Base-by-base conservation (phyloP, 2,329 filamentous ascomycete species). In the Phialophora chinensis region DNA sequence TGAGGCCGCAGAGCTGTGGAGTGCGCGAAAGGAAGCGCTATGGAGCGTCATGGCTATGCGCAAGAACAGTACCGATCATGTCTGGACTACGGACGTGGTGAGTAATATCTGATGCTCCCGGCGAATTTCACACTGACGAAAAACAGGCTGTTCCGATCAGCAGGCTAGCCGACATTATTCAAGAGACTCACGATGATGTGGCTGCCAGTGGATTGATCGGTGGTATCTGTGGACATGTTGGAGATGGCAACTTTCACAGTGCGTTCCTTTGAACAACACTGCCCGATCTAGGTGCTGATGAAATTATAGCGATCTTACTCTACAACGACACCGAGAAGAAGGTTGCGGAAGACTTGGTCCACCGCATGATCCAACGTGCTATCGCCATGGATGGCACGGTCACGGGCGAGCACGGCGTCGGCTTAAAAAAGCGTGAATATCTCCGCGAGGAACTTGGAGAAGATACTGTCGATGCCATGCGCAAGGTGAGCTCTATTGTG, bases 51-150 rank as follows among this genome's bases (percentile, higher is more conserved):
- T 91, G 77, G 87, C 88, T 0, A 86, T 89, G 77, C 84, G 84
- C 66, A 82, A 86, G 57, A 80, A 85, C 27, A 83, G 84, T 0
- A 82, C 83, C 1, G 85, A 90, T 71, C 85, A 84, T 55, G 86
- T 92, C 29, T 93, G 90, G 90, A 91, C 90, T 0, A 94, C 91
- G 0, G 91, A 94, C 74, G 91, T 93, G 23, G 68, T 70, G 57
- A 62, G 68, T 67, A 3, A 33, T 33, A 3, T 25, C 14, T 11
- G 35, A 7, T 14, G 6, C 54, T 5, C 20, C 8, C 10, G 3
- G 17, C 7, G 3, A 14, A 2, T 3, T 11, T 3, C 12, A 27
- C 10, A 53, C 60, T 67, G 62, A 67, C 53, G 20, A 12, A 6
- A 14, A 2, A 29, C 53, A 70, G 68, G 91, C 91, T 0, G 91